Evolutionary conservation across 2,329 filamentous ascomycete genomes (phyloP).

Genomic region (Ascochyta lentis): DNA sequence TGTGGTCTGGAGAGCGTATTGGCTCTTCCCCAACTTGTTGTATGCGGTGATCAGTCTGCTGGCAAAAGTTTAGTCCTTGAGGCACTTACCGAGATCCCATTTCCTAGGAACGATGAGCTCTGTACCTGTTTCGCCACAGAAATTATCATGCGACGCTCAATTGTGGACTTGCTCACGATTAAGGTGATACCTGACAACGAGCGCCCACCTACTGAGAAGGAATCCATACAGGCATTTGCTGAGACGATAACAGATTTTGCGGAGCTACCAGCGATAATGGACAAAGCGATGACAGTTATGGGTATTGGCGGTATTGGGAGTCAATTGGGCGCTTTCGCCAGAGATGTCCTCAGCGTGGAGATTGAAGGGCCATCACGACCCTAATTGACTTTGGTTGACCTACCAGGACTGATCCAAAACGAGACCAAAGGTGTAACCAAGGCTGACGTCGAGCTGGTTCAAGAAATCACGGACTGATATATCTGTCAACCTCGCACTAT

Average conservation of each 20-base stretch:
- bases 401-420: conserved; percentile 51
- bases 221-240: conserved; percentile 9
- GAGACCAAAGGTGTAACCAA: no score
- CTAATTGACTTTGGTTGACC: conserved; percentile 42
- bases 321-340: conserved; percentile 27
- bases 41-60: conserved; percentile 34
- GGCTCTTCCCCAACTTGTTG: conserved; percentile 47
- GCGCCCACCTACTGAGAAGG: no score
- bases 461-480: conserved; percentile 59
- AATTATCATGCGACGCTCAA: conserved; percentile 60
- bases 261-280: no score
- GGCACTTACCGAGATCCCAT: conserved; percentile 59
- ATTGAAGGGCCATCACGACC: conserved; percentile 28
- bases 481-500: conserved; percentile 66
- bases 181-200: no score
- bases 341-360: conserved; percentile 36
- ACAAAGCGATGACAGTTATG: no score
- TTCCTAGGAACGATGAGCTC: conserved; percentile 61
- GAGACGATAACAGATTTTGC: no score
- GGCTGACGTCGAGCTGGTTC: conserved; percentile 44
- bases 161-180: no score
- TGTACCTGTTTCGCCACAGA: conserved; percentile 70
- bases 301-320: no score
- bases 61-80: conserved; percentile 42
- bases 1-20: no score